phyloP scores from a whole-genome alignment of 768 basidiomycete genomes.

The Gyrodon lividus region DNA sequence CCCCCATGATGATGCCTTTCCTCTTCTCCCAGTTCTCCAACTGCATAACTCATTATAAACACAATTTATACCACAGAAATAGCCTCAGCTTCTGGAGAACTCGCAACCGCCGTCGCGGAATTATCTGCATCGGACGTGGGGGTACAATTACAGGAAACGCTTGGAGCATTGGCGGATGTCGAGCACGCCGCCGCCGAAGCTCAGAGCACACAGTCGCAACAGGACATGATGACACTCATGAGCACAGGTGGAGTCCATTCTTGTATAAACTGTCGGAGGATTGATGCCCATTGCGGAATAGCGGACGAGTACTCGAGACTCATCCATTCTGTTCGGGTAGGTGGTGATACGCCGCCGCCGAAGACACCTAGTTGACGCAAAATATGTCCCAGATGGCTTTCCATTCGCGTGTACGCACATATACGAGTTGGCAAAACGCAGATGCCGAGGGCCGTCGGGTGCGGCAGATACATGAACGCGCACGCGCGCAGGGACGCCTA shows the following conservation, averaged over 20 bases:
- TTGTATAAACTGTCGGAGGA: background rate
- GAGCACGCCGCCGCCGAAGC: slow-evolving; percentile 72
- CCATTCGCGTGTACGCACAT: slow-evolving; percentile 79
- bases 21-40: background rate
- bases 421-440: slow-evolving; percentile 75
- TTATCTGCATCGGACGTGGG: slow-evolving; percentile 77
- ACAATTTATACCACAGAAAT: slow-evolving; percentile 48
- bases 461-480: slow-evolving; percentile 78
- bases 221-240: slow-evolving; percentile 80
- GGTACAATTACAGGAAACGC: slow-evolving; percentile 65
- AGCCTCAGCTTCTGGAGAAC: slow-evolving; percentile 70
- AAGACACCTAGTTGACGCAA: background rate
- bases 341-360: slow-evolving; percentile 26
- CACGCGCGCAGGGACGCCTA: slow-evolving; percentile 71
- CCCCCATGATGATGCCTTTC: too few relatives aligned
- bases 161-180: slow-evolving; percentile 72
- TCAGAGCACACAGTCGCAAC: slow-evolving; percentile 72
- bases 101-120: slow-evolving; percentile 67
- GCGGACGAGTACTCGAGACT: slow-evolving; percentile 94
- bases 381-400: slow-evolving; percentile 68
- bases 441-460: slow-evolving; percentile 74
- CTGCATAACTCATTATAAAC: background rate
- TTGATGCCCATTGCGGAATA: slow-evolving; percentile 14
- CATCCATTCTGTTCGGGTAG: slow-evolving; percentile 80
- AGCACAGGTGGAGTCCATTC: slow-evolving; percentile 52